phyloP scores from a whole-genome alignment of 176 grass and related monocot species.

The Oryza meridionalis region DNA sequence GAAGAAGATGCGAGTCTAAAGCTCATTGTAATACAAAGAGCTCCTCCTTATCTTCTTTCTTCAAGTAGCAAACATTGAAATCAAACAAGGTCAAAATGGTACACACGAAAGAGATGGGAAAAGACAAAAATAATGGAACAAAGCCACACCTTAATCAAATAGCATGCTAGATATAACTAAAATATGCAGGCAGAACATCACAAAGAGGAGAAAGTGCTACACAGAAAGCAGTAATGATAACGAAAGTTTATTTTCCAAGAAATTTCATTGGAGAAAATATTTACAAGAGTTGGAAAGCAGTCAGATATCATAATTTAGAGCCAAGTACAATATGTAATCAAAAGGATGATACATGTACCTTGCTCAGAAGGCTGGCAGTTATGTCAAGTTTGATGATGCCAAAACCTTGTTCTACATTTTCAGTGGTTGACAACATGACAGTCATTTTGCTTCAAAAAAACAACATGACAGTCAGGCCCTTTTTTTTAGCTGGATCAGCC shows the following conservation, averaged over 20 bases:
- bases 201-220: slow-evolving; percentile 4
- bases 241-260: background rate
- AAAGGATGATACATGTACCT: slow-evolving; percentile 43
- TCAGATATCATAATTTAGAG: slow-evolving; percentile 1
- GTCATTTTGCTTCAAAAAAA: background rate
- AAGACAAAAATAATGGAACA: slow-evolving; percentile 28
- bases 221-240: background rate
- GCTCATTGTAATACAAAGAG: slow-evolving; percentile 23
- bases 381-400: slow-evolving; percentile 49
- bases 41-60: background rate
- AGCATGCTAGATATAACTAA: background rate
- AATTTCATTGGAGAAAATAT: background rate
- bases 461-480: slow-evolving; percentile 11
- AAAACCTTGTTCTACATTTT: slow-evolving; percentile 33
- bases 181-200: background rate
- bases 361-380: slow-evolving; percentile 53
- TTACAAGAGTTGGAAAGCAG: slow-evolving; percentile 9
- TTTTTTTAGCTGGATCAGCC: too few species aligned
- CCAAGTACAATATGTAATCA: background rate
- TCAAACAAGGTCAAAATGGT: slow-evolving; percentile 29
- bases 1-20: slow-evolving; percentile 6
- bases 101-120: slow-evolving; percentile 31
- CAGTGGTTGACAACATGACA: slow-evolving; percentile 16
- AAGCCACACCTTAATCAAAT: background rate
- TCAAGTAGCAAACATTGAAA: background rate